phyloP scores from a whole-genome alignment of 2,329 filamentous ascomycete species.

The Sporothrix sp. region DNA sequence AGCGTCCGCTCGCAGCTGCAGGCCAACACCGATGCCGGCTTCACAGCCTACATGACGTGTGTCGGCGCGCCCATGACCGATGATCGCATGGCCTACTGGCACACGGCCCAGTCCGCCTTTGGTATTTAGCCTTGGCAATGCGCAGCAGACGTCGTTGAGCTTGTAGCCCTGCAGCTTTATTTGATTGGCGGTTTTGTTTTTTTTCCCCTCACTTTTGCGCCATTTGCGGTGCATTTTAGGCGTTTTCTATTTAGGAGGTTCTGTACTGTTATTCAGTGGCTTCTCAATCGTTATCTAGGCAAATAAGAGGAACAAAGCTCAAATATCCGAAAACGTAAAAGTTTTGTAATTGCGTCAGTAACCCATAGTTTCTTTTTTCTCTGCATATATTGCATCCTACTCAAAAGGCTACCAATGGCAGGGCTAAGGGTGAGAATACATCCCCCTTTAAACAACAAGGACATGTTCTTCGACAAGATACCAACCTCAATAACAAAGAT shows the following conservation, averaged over 20 bases:
- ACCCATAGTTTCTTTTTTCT: too few relatives aligned
- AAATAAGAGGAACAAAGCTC: neutral
- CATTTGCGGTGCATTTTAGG: neutral
- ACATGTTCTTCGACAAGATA: too few relatives aligned
- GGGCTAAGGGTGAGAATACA: neutral
- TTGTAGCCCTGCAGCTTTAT: too few relatives aligned
- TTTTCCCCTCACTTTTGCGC: constrained; percentile 1
- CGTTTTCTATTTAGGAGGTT: too few relatives aligned
- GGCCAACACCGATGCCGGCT: constrained; percentile 33
- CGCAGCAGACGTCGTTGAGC: too few relatives aligned
- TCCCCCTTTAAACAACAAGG: neutral
- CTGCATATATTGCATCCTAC: too few relatives aligned
- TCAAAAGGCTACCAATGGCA: too few relatives aligned
- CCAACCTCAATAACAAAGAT: too few relatives aligned
- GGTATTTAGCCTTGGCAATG: too few relatives aligned
- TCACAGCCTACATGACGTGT: constrained; percentile 38
- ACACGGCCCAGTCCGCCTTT: constrained; percentile 39
- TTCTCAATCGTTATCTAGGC: neutral
- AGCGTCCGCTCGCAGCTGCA: constrained; percentile 26
- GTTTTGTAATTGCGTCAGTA: too few relatives aligned
- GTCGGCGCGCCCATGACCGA: constrained; percentile 28
- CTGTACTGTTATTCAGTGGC: neutral
- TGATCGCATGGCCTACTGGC: constrained; percentile 32
- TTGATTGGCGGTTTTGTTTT: neutral
- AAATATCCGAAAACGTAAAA: neutral